Evolutionary conservation across 108 stramenopile species (phyloP), one percentile per base, ranked within the genome.

Genomic region (Epipyxis sp.): DNA sequence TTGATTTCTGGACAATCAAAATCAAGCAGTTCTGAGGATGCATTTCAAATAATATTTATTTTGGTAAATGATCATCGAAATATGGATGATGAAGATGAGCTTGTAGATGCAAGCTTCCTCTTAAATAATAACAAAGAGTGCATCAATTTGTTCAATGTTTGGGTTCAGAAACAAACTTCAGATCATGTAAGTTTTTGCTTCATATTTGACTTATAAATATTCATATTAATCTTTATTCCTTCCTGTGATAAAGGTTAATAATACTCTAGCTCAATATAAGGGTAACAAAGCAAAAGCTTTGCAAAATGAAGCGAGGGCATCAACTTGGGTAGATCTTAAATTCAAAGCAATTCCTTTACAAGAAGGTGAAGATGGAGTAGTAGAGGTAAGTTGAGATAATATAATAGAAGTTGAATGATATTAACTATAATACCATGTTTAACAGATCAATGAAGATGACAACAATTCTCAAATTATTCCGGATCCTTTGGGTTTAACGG

Each of bases 341-440:
- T 74, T 74, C 20, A 74, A 46, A 37, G 6, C 10, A 3, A 3
- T 74, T 54, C 71, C 71, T 10, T 42, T 74, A 29, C 71, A 74
- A 37, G 46, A 46, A 46, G 71, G 50, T 42, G 71, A 74, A 57
- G 71, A 74, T 42, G 71, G n/a, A n/a, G n/a, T n/a, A n/a, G n/a
- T n/a, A n/a, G n/a, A n/a, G n/a, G n/a, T n/a, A n/a, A n/a, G n/a
- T n/a, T n/a, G n/a, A n/a, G n/a, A n/a, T n/a, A n/a, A n/a, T n/a
- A n/a, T n/a, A n/a, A n/a, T n/a, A n/a, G n/a, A n/a, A n/a, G n/a
- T n/a, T n/a, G n/a, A n/a, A n/a, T n/a, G n/a, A n/a, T n/a, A n/a
- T n/a, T n/a, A n/a, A n/a, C n/a, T n/a, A n/a, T n/a, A n/a, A n/a
- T n/a, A 27, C 34, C 27, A 3, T 42, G 3, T 27, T 37, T 16